Percentiles rank a stretch among this genome's conserved stretches.
phyloP scores from a whole-genome alignment of 345 rosid species.

The Lepidium didymum region DNA sequence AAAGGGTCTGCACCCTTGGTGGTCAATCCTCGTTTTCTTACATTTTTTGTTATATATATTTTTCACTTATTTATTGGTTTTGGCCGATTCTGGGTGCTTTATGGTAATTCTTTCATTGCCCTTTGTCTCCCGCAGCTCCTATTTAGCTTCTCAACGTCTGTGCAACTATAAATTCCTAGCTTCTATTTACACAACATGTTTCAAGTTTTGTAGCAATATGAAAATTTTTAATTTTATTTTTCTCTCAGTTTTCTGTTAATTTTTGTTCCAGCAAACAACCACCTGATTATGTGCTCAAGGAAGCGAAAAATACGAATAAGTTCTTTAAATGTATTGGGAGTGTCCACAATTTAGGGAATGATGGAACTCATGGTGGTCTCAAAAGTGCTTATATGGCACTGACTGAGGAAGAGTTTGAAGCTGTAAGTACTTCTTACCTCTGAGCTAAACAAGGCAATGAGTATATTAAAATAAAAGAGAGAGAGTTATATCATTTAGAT shows the following conservation, averaged over 20 bases:
- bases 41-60: constrained; percentile 4
- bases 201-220: background rate
- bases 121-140: background rate
- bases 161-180: background rate
- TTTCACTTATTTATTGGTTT: background rate
- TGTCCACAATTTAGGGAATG: constrained; percentile 58
- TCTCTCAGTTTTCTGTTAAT: constrained; percentile 24
- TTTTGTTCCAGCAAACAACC: constrained; percentile 73
- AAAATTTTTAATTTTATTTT: background rate
- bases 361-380: constrained; percentile 43
- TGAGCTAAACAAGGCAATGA: background rate
- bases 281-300: constrained; percentile 91
- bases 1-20: constrained; percentile 1
- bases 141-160: background rate
- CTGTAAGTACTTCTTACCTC: constrained; percentile 50
- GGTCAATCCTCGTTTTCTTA: background rate
- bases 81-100: constrained; percentile 1
- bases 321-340: constrained; percentile 92
- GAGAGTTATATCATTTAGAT: background rate
- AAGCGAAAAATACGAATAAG: constrained; percentile 80
- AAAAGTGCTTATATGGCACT: constrained; percentile 69
- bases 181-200: background rate
- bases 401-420: constrained; percentile 87
- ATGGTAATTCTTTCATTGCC: background rate
- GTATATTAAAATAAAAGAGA: constrained; percentile 1